Base-by-base conservation (phyloP, 176 grass and related monocot species). In the Lolium perenne region DNA sequence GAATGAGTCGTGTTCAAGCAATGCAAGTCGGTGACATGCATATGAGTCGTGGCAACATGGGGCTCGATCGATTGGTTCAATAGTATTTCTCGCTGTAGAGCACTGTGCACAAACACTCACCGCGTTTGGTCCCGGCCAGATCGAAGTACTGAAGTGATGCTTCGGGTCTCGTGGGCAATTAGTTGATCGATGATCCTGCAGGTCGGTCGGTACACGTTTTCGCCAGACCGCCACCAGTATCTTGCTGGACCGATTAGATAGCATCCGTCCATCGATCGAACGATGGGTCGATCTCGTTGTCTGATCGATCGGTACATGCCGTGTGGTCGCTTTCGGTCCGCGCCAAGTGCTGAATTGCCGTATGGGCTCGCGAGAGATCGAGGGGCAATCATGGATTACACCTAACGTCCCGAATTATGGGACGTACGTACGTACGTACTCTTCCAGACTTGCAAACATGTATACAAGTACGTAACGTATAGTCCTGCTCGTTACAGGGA, bases 291-390 rank as follows among this genome's bases (percentile, higher is more conserved):
- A 15, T 82, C 69, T 73, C 51, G 12, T 59, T 47, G 45, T 70
- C 82, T 38, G 12, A 2, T 64, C 82, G 45, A 32, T 63, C 71
- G 14, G 59, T 76, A 49, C 55, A 22, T 17, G 57, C 59, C 72
- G 64, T 83, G 2, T 53, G 20, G 85, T 91, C 65, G 80, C 85
- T 91, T 75, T 87, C 84, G 18, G 2, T 65, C 68, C 41, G n/a
- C 74, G 40, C 57, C 57, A 45, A 23, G 54, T 26, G 80, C 32
- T 22, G 35, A 12, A 23, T 8, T 53, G 56, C 55, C 53, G 53
- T 73, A 47, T 68, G 14, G 18, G 35, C 64, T 1, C 46, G 47
- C 21, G 46, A 15, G 7, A 51, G 22, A 38, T 60, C 6, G 17
- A 0, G 14, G 47, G 20, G 23, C 48, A 76, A 82, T 69, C 71